These are phyloP conservation scores for Takakia lepidozioides DNA, from an alignment of 225 moss, liverwort and hornwort genomes.

Conservation along the genomic window DNA sequence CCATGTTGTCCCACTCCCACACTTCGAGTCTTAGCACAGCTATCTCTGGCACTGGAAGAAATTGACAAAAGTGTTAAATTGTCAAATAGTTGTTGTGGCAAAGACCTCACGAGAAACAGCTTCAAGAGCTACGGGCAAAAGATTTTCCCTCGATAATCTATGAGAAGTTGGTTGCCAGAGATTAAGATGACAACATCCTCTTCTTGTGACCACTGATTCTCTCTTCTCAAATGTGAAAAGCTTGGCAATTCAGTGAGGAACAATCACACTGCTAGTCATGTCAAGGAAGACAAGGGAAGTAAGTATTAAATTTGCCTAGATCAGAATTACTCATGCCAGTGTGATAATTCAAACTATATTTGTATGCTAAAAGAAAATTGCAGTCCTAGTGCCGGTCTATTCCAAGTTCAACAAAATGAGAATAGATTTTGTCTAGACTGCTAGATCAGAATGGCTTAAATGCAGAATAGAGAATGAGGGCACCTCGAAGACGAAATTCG, in stretches of 20 bases:
- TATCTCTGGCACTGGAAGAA: slow-evolving; percentile 82
- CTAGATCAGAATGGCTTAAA: background rate
- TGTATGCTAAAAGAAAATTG: too few species aligned
- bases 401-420: background rate
- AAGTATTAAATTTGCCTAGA: background rate
- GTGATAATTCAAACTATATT: background rate
- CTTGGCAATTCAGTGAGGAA: too few species aligned
- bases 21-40: slow-evolving; percentile 83
- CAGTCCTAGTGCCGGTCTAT: background rate
- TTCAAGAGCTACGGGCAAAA: background rate
- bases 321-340: background rate
- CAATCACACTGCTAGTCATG: too few species aligned
- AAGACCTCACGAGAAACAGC: too few species aligned
- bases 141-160: background rate
- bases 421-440: background rate
- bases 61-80: too few species aligned
- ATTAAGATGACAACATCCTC: background rate
- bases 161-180: background rate
- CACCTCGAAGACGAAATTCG: slow-evolving; percentile 39
- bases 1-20: slow-evolving; percentile 63
- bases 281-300: background rate
- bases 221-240: background rate
- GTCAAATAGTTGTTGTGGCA: too few species aligned
- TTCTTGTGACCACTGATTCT: background rate
- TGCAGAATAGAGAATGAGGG: slow-evolving; percentile 1